A percentile compares a stretch with the other conserved stretches of the same genome.
Conservation (phyloP, 805 yeast genomes). For the Suhomyces vadensis region DNA sequence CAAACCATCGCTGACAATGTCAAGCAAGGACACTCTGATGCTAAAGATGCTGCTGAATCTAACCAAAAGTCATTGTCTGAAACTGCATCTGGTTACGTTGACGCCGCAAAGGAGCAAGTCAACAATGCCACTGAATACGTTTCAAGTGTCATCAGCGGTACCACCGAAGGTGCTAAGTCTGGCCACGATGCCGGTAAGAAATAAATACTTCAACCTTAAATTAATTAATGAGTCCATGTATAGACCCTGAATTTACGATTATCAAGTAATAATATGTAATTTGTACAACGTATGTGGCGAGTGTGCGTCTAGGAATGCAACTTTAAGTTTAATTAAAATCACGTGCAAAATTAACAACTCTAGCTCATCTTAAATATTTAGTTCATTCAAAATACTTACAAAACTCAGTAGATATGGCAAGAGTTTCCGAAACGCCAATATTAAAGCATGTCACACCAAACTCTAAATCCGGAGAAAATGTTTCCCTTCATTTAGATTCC, state of each 20-base stretch:
- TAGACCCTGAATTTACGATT: conserved; percentile 1
- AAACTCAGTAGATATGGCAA: too few relatives aligned
- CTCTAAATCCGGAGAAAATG: neutral
- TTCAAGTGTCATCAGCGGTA: conserved; percentile 55
- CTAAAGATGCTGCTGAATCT: conserved; percentile 30
- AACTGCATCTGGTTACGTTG: conserved; percentile 49
- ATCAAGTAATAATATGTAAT: too few relatives aligned
- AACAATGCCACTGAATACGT: conserved; percentile 59
- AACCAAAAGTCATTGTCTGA: conserved; percentile 36
- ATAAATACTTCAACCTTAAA: conserved; percentile 7
- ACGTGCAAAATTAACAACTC: neutral
- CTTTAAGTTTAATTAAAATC: neutral
- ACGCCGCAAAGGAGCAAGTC: conserved; percentile 55
- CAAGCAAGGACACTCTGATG: conserved; percentile 56
- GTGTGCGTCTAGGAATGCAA: too few relatives aligned
- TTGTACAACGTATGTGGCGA: too few relatives aligned
- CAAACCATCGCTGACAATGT: conserved; percentile 70
- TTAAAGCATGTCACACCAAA: too few relatives aligned
- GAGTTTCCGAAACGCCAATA: too few relatives aligned
- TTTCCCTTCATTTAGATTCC: neutral
- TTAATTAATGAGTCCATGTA: neutral
- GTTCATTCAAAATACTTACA: neutral
- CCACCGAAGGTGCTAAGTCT: conserved; percentile 51
- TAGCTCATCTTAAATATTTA: neutral
- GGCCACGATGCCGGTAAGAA: conserved; percentile 30